Evolutionary conservation across 2,329 filamentous ascomycete genomes (phyloP).

Genomic region (Epichloe hybrida): DNA sequence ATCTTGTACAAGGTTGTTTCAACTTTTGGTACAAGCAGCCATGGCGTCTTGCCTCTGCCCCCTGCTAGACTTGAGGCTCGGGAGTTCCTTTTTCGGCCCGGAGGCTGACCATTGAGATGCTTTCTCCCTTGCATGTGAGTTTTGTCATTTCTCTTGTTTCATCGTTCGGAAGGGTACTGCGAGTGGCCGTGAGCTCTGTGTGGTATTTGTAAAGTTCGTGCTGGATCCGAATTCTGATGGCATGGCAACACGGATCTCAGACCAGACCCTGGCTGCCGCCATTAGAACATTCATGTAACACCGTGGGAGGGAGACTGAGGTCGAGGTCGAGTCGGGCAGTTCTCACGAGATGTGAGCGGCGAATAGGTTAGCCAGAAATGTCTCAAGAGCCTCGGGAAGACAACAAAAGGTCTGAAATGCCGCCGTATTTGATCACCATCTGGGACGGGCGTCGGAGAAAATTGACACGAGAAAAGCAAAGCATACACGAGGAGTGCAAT

Average conservation of each 20-base stretch:
- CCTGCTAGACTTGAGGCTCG: not conserved
- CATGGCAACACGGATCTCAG: too few species aligned
- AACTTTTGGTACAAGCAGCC: not conserved
- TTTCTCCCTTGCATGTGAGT: constrained; percentile 4
- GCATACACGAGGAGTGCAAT: not conserved
- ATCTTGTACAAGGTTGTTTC: not conserved
- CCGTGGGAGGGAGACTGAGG: too few species aligned
- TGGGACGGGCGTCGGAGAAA: too few species aligned
- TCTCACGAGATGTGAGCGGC: not conserved
- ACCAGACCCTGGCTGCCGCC: too few species aligned
- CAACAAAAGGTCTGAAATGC: not conserved
- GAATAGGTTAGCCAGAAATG: not conserved
- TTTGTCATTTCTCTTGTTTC: not conserved
- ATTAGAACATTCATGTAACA: too few species aligned
- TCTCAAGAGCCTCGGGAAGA: not conserved
- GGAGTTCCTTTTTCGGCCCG: not conserved
- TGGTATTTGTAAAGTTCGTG: too few species aligned
- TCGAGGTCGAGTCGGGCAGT: too few species aligned
- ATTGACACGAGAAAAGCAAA: not conserved
- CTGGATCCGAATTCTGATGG: too few species aligned
- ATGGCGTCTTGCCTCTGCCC: not conserved
- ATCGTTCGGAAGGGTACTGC: too few species aligned
- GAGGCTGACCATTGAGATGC: not conserved
- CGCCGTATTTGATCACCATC: not conserved
- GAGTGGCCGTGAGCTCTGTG: too few species aligned